Evolutionary conservation across 2,329 filamentous ascomycete species (phyloP).

Genomic region (Aspergillus pseudotamarii): DNA sequence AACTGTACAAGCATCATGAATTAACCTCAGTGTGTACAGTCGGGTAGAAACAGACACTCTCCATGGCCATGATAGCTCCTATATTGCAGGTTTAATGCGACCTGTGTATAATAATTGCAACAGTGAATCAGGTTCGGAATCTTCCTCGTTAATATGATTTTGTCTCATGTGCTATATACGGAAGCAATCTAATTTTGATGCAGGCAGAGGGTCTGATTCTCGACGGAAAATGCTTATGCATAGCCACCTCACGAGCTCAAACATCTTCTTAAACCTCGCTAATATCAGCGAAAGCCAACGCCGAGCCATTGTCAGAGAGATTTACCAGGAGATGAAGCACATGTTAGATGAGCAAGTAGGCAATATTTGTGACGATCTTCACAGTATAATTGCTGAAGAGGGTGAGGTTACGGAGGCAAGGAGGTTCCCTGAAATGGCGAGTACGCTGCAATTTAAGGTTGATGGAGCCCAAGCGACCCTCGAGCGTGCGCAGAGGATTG

Average conservation of each 20-base stretch:
- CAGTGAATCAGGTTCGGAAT: neutral
- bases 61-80: conserved; percentile 14
- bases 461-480: neutral
- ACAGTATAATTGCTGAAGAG: neutral
- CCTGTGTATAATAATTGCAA: conserved; percentile 15
- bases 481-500: neutral
- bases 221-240: neutral
- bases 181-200: neutral
- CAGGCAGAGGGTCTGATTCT: neutral
- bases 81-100: conserved; percentile 15
- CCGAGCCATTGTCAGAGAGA: neutral
- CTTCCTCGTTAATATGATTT: neutral
- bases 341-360: neutral
- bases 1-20: neutral
- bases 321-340: neutral
- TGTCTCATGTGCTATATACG: neutral
- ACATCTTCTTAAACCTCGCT: neutral
- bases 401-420: neutral
- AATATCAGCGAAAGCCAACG: neutral
- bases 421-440: neutral
- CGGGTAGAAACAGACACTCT: conserved; percentile 10
- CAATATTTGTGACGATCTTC: neutral
- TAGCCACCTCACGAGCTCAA: neutral
- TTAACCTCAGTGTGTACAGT: neutral
- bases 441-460: neutral